Conservation (phyloP, 805 yeast species). For the Candida palmyrensis region DNA sequence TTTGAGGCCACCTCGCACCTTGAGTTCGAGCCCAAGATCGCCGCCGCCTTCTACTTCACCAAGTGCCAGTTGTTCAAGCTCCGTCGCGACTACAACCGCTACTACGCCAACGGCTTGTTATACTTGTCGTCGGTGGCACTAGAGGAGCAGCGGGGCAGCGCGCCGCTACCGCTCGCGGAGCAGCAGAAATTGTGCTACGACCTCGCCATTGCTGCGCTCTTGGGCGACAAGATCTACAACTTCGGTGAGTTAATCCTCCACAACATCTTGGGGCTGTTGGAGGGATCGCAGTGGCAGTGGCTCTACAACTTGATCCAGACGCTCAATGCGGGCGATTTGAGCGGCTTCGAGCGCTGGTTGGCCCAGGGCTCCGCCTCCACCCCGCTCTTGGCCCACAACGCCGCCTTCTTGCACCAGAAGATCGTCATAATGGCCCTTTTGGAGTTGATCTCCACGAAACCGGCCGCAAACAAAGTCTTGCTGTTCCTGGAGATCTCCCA, state of each 20-base stretch:
- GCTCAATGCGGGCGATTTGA: conserved; percentile 75
- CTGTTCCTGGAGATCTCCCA: conserved; percentile 68
- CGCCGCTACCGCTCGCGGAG: conserved; percentile 44
- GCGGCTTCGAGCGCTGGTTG: conserved; percentile 51
- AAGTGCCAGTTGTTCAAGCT: conserved; percentile 71
- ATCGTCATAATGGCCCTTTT: conserved; percentile 88
- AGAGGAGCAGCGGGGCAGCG: conserved; percentile 48
- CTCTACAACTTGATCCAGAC: conserved; percentile 63
- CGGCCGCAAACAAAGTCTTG: conserved; percentile 69
- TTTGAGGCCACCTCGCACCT: conserved; percentile 41
- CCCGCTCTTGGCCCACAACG: conserved; percentile 54
- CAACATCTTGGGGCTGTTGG: conserved; percentile 61
- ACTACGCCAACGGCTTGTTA: conserved; percentile 75
- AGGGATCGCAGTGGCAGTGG: conserved; percentile 56
- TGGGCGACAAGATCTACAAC: conserved; percentile 90
- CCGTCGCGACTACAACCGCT: conserved; percentile 73
- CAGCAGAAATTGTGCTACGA: conserved; percentile 55
- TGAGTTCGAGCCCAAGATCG: conserved; percentile 48
- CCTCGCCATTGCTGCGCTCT: conserved; percentile 76
- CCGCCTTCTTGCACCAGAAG: conserved; percentile 77
- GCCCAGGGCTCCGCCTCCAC: conserved; percentile 31
- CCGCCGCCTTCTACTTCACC: conserved; percentile 79
- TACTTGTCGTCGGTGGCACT: conserved; percentile 73
- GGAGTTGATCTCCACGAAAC: conserved; percentile 75
- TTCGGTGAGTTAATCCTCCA: conserved; percentile 93